Percentiles rank a stretch among this genome's conserved stretches.
Evolutionary conservation across 768 basidiomycete species (phyloP).

Genomic region (Paxillus involutus): DNA sequence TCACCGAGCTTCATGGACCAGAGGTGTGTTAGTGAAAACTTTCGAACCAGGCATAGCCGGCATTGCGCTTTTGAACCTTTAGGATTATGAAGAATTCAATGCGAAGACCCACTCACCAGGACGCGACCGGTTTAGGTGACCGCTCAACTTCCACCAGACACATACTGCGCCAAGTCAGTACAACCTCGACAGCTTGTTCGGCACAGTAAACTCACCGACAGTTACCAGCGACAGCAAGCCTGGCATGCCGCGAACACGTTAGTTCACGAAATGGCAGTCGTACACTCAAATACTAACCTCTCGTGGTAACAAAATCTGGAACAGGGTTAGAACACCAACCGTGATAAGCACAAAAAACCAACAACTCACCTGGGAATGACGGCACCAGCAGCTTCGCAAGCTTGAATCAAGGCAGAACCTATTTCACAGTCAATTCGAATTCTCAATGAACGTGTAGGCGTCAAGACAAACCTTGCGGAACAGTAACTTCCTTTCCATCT

Average conservation of each 20-base stretch:
- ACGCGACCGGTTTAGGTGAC: conserved; percentile 92
- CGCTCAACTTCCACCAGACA: conserved; percentile 97
- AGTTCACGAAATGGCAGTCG: background rate
- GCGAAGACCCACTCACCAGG: conserved; percentile 56
- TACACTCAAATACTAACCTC: conserved; percentile 42
- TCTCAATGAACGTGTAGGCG: background rate
- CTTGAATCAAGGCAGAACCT: conserved; percentile 96
- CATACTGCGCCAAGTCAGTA: conserved; percentile 59
- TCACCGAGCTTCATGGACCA: conserved; percentile 85
- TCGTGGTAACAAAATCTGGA: conserved; percentile 85
- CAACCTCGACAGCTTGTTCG: background rate
- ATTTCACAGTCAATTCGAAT: conserved; percentile 8
- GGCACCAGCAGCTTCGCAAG: conserved; percentile 87
- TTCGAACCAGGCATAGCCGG: conserved; percentile 94
- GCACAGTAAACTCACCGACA: conserved; percentile 66
- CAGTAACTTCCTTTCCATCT: conserved; percentile 96
- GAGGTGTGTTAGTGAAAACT: conserved; percentile 90
- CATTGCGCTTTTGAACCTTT: conserved; percentile 67
- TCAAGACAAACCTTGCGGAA: conserved; percentile 81
- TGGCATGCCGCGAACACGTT: conserved; percentile 24
- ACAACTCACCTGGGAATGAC: conserved; percentile 68
- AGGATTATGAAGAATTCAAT: background rate
- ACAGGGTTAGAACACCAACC: conserved; percentile 13
- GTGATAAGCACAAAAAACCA: background rate
- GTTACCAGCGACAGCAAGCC: conserved; percentile 96